Evolutionary conservation across 148 eudicot species (phyloP).

Genomic region (Vaccinium corymbosum): DNA sequence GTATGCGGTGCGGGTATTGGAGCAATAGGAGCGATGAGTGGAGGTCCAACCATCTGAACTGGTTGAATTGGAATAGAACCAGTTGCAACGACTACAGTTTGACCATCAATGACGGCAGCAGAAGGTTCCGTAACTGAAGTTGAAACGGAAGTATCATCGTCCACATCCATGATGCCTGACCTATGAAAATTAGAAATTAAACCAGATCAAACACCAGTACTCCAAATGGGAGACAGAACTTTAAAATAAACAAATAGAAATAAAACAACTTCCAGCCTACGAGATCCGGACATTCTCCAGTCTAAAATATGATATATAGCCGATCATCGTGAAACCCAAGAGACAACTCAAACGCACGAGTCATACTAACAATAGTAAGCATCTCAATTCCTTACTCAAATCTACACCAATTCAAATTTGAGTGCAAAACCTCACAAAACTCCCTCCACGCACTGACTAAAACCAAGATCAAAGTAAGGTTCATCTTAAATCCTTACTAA

Average conservation of each 20-base stretch:
- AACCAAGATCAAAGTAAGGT: not conserved
- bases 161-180: slow-evolving; percentile 62
- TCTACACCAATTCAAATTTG: not conserved
- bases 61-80: slow-evolving; percentile 30
- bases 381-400: not conserved
- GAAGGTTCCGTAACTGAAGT: slow-evolving; percentile 34
- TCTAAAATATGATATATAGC: not conserved
- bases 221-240: not conserved
- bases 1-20: slow-evolving; percentile 38
- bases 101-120: slow-evolving; percentile 25
- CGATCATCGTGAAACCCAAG: not conserved
- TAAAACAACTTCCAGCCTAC: not conserved
- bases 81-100: slow-evolving; percentile 27
- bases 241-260: not conserved
- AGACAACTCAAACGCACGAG: not conserved
- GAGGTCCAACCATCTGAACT: slow-evolving; percentile 28
- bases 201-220: not conserved
- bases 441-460: not conserved
- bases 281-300: not conserved
- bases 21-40: slow-evolving; percentile 47
- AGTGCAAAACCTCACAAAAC: not conserved
- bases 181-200: not conserved
- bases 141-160: slow-evolving; percentile 43
- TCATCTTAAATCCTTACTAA: not conserved
- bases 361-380: not conserved